Evolutionary conservation across 1,284 basidiomycete species (phyloP).

Genomic region (Ganoderma resinaceum): DNA sequence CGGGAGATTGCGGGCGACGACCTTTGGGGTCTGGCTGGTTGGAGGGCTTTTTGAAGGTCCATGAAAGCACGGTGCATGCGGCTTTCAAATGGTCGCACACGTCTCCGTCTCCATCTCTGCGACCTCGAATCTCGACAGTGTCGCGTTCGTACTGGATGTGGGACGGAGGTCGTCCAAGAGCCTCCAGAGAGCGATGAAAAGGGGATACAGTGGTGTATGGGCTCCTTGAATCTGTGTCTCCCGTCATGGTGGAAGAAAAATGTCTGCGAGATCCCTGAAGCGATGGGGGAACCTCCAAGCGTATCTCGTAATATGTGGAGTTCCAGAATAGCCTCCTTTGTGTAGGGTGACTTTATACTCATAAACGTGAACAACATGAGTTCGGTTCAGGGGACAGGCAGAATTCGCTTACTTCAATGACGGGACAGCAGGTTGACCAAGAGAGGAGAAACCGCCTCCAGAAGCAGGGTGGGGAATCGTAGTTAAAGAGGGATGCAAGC

Average conservation of each 20-base stretch:
- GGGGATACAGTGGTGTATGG: neutral
- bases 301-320: neutral
- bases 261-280: neutral
- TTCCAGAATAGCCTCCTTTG: neutral
- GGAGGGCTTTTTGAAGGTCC: neutral
- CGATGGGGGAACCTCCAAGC: neutral
- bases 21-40: no score
- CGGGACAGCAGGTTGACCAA: neutral
- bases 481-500: neutral
- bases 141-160: neutral
- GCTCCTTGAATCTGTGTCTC: no score
- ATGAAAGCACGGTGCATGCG: neutral
- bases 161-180: neutral
- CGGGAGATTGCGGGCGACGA: no score
- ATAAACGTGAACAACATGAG: neutral
- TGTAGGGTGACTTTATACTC: neutral
- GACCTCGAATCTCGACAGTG: neutral
- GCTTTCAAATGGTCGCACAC: neutral
- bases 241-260: neutral
- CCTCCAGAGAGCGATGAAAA: neutral
- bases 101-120: neutral
- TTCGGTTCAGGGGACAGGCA: neutral
- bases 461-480: neutral
- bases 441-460: neutral
- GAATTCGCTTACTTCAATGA: neutral